These are phyloP conservation scores for Tricholomella constricta DNA, from an alignment of 768 basidiomycete genomes.

Conservation along the genomic window DNA sequence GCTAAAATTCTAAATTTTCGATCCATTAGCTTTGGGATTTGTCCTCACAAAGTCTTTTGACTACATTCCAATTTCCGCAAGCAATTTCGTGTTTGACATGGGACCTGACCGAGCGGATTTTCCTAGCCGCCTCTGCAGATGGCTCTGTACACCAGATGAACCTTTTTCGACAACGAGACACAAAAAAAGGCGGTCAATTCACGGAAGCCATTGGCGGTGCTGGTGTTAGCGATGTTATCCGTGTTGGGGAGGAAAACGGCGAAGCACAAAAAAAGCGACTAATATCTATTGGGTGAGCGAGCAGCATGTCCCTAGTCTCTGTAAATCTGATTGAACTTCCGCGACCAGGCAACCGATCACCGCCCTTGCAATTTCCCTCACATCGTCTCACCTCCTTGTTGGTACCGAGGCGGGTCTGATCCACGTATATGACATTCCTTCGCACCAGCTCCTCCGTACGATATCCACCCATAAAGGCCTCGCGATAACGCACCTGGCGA, in stretches of 20 bases:
- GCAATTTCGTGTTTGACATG: slow-evolving; percentile 71
- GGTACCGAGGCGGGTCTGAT: slow-evolving; percentile 77
- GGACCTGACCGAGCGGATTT: slow-evolving; percentile 84
- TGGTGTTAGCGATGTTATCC: slow-evolving; percentile 69
- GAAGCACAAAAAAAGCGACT: slow-evolving; percentile 54
- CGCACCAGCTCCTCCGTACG: slow-evolving; percentile 86
- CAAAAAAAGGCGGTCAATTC: slow-evolving; percentile 50
- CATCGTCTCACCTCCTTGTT: slow-evolving; percentile 75
- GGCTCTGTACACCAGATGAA: slow-evolving; percentile 82
- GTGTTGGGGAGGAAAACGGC: slow-evolving; percentile 56
- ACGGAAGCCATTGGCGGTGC: slow-evolving; percentile 77
- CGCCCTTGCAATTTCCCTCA: slow-evolving; percentile 73
- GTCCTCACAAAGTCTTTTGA: slow-evolving; percentile 70
- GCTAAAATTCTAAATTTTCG: slow-evolving; percentile 11
- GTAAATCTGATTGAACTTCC: not conserved
- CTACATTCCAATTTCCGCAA: slow-evolving; percentile 86
- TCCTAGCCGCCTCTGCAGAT: slow-evolving; percentile 81
- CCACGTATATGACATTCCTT: slow-evolving; percentile 84
- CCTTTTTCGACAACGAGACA: slow-evolving; percentile 65
- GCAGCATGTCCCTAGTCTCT: too few relatives aligned
- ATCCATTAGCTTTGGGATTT: slow-evolving; percentile 79
- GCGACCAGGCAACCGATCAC: slow-evolving; percentile 68
- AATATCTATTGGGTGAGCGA: slow-evolving; percentile 68
- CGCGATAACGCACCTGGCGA: slow-evolving; percentile 70
- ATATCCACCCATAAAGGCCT: slow-evolving; percentile 71